Conservation (phyloP, 2,329 filamentous ascomycete genomes). For the Lecanicillium sp. region DNA sequence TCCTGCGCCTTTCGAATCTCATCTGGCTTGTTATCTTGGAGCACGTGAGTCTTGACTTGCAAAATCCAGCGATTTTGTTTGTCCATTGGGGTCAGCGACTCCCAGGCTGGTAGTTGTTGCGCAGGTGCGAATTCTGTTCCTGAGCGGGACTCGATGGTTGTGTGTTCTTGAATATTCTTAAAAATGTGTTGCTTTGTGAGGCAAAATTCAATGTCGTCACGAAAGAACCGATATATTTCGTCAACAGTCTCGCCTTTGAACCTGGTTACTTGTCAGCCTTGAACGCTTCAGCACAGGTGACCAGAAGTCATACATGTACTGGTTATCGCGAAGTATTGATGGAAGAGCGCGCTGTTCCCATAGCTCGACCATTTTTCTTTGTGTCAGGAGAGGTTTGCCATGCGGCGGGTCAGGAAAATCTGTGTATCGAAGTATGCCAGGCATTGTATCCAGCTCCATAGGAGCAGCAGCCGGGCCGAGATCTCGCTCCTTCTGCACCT, state of each 20-base stretch:
- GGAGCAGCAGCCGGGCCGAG: slow-evolving; percentile 29
- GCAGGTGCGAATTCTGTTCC: slow-evolving; percentile 12
- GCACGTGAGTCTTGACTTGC: slow-evolving; percentile 42
- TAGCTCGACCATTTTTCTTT: slow-evolving; percentile 50
- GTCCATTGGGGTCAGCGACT: slow-evolving; percentile 39
- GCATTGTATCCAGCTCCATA: slow-evolving; percentile 31
- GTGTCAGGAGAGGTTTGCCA: slow-evolving; percentile 35
- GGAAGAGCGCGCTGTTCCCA: slow-evolving; percentile 40
- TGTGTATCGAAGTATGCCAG: slow-evolving; percentile 46
- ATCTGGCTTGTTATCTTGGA: slow-evolving; percentile 49
- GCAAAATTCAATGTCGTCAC: slow-evolving; percentile 45
- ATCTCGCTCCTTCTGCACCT: slow-evolving; percentile 38
- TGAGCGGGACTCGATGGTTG: slow-evolving; percentile 20
- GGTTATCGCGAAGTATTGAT: slow-evolving; percentile 41
- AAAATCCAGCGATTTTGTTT: slow-evolving; percentile 45
- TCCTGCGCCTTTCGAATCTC: slow-evolving; percentile 47
- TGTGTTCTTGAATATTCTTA: slow-evolving; percentile 22
- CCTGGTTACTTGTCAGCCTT: slow-evolving; percentile 22
- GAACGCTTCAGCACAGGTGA: too few species aligned
- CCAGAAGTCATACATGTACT: slow-evolving; percentile 35
- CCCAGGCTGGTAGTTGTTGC: slow-evolving; percentile 34
- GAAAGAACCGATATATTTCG: slow-evolving; percentile 44
- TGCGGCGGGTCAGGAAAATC: slow-evolving; percentile 52
- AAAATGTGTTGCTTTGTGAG: slow-evolving; percentile 39
- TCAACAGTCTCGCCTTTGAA: slow-evolving; percentile 45